phyloP scores from a whole-genome alignment of 2,329 filamentous ascomycete species.

The Shiraia sp. region DNA sequence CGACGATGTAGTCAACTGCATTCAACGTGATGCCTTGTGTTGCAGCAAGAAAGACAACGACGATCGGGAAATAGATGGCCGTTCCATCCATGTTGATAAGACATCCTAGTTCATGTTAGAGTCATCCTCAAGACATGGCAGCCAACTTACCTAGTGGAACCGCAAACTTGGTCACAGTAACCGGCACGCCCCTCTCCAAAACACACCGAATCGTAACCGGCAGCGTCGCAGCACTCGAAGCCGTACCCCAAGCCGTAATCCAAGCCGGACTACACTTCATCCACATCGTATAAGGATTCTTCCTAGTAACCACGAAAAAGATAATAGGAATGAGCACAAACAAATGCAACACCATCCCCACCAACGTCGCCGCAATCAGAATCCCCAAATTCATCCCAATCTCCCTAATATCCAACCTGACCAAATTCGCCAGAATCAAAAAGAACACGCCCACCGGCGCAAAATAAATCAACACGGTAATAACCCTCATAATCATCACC shows the following conservation, averaged over 20 bases:
- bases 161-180: slow-evolving; percentile 52
- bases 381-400: slow-evolving; percentile 57
- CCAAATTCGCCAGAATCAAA: slow-evolving; percentile 57
- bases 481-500: slow-evolving; percentile 52
- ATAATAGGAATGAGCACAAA: slow-evolving; percentile 51
- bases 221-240: slow-evolving; percentile 58
- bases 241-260: slow-evolving; percentile 60
- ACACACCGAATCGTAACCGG: slow-evolving; percentile 54
- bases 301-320: slow-evolving; percentile 39
- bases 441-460: slow-evolving; percentile 60
- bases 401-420: slow-evolving; percentile 53
- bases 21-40: slow-evolving; percentile 54
- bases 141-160: slow-evolving; percentile 54
- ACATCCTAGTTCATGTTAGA: slow-evolving; percentile 2
- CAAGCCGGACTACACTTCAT: slow-evolving; percentile 55
- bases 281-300: slow-evolving; percentile 56
- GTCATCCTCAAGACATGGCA: slow-evolving; percentile 53
- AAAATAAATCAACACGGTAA: slow-evolving; percentile 54
- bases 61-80: slow-evolving; percentile 60
- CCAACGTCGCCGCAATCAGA: slow-evolving; percentile 53
- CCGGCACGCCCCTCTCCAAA: slow-evolving; percentile 47
- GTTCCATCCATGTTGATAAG: slow-evolving; percentile 41
- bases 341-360: slow-evolving; percentile 54
- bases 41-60: slow-evolving; percentile 57
- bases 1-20: slow-evolving; percentile 54